Evolutionary conservation across 495 filamentous ascomycete genomes (phyloP), one percentile per base, ranked within the genome.

Genomic region (Cryomyces antarcticus): DNA sequence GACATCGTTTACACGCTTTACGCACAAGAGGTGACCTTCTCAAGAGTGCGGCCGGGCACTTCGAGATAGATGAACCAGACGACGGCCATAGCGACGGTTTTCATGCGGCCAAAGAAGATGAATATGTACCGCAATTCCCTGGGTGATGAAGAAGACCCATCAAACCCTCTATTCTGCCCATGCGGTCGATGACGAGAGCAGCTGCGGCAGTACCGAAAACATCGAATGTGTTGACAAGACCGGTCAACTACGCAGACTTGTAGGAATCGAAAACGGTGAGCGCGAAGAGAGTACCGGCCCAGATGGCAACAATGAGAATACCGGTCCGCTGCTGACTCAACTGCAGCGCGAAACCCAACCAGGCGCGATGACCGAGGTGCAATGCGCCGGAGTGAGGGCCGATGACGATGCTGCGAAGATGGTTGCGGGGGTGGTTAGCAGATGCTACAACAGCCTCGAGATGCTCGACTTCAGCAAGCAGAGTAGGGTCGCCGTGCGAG

Each of bases 261-360:
- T 46, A 45, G 11, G 41, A 27, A 35, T 49, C 49, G 46, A 49
- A 51, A 5, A 46, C 49, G 2, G 46, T 45, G 41, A 45, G 42
- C 42, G 46, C 9, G 48, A 49, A 42, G 38, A 58, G 30, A 44
- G 54, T 42, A 46, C 47, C 38, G 41, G 55, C 29, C 61, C 60
- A 58, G 43, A 47, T 50, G 27, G 62, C 47, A 42, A 58, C 57
- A 29, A 52, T 51, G 30, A 52, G 54, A 41, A 59, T 53, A 38
- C 55, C 31, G 34, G 56, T 57, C 36, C 62, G 45, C 48, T 63
- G 61, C 39, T 63, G 58, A 54, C 62, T 60, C 41, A 60, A 57
- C 44, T 64, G 60, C 29, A 57, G 58, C 12, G 57, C 54, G 39
- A 52, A 53, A 0, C 55, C 61, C 17, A 62, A 50, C 7, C 52